Conservation (phyloP, 768 basidiomycete species). For the Strobilomyces dryophilus region DNA sequence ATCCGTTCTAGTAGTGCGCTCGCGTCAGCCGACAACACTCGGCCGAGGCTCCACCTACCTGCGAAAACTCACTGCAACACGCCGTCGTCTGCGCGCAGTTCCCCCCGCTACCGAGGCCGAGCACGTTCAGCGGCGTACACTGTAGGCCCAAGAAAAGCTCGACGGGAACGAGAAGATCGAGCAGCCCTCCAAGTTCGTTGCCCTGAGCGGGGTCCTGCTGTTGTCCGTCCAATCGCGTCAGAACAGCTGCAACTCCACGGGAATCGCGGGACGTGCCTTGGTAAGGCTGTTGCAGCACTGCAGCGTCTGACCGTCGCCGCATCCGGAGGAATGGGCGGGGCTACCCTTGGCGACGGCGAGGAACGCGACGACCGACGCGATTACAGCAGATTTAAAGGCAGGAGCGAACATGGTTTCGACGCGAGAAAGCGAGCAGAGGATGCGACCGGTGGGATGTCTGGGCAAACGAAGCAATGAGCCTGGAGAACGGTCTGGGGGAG, state of each 20-base stretch:
- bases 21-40: background rate
- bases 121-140: slow-evolving; percentile 5
- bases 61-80: slow-evolving; percentile 1
- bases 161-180: background rate
- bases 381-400: slow-evolving; percentile 8
- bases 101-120: slow-evolving; percentile 1
- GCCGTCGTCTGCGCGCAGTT: background rate
- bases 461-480: background rate
- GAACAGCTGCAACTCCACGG: background rate
- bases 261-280: background rate
- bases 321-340: background rate
- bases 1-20: background rate
- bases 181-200: background rate
- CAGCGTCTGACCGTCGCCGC: slow-evolving; percentile 3
- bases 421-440: background rate
- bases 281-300: slow-evolving; percentile 7
- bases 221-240: background rate
- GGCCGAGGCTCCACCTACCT: background rate
- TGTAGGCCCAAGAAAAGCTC: background rate
- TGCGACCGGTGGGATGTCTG: background rate
- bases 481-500: background rate
- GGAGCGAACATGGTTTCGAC: slow-evolving; percentile 10
- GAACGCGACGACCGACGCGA: slow-evolving; percentile 7
- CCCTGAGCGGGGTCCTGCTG: background rate
- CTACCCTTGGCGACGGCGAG: slow-evolving; percentile 1